phyloP scores from a whole-genome alignment of 2,329 filamentous ascomycete species.

The Sporothrix mexicana region DNA sequence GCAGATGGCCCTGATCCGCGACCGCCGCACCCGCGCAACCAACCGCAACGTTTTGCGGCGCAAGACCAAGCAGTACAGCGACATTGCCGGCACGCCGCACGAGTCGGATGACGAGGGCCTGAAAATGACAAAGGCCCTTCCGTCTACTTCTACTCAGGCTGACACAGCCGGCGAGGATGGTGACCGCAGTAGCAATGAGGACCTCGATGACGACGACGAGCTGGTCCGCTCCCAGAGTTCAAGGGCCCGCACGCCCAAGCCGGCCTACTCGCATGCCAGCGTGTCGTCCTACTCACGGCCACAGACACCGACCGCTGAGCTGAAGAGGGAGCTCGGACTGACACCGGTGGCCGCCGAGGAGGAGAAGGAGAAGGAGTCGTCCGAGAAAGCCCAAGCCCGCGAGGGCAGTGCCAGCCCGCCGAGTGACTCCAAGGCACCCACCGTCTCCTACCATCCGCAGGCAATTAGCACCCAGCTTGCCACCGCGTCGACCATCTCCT shows the following conservation, averaged over 20 bases:
- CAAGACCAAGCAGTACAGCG: constrained; percentile 88
- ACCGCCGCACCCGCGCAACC: constrained; percentile 75
- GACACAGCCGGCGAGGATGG: background rate
- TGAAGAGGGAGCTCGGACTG: background rate
- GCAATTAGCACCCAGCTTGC: constrained; percentile 83
- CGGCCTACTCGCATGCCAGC: constrained; percentile 37
- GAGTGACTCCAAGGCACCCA: constrained; percentile 33
- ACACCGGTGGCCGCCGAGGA: background rate
- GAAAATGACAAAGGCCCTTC: constrained; percentile 39
- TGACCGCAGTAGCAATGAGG: background rate
- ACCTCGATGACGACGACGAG: constrained; percentile 4
- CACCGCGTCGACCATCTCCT: constrained; percentile 96
- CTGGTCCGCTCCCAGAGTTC: background rate
- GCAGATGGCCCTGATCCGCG: constrained; percentile 92
- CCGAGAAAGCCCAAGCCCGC: too few species aligned
- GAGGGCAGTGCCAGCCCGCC: background rate
- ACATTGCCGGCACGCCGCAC: constrained; percentile 81
- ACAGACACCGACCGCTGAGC: constrained; percentile 9
- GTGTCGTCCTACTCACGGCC: constrained; percentile 29
- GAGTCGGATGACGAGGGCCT: constrained; percentile 77
- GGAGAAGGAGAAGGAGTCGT: background rate
- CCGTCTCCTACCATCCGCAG: constrained; percentile 58
- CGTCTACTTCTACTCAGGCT: background rate
- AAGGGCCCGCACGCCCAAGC: constrained; percentile 30
- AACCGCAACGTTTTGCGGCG: constrained; percentile 79